phyloP scores from a whole-genome alignment of 2,329 filamentous ascomycete species.

The Ceratocystis diversiconidia region DNA sequence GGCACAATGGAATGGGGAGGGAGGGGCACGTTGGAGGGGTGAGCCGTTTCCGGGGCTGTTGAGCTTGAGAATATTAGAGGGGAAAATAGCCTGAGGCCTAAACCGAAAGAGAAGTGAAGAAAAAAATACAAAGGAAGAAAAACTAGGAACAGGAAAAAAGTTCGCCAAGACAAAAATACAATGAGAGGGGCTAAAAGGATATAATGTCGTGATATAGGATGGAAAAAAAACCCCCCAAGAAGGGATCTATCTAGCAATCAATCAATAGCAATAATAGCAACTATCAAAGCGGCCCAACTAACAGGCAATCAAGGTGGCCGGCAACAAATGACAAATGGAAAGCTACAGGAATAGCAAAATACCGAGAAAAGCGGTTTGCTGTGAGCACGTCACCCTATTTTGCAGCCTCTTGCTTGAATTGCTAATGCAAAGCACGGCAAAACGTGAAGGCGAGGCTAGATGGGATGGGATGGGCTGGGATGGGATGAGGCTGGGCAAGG shows the following conservation, averaged over 20 bases:
- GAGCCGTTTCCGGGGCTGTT: neutral
- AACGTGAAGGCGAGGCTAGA: neutral
- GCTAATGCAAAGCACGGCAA: too few species aligned
- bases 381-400: too few species aligned
- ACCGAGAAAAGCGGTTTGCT: too few species aligned
- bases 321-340: neutral
- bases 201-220: slow-evolving; percentile 7
- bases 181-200: neutral
- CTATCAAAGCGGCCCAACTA: neutral
- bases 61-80: neutral
- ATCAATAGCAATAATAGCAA: neutral
- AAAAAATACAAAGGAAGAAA: neutral
- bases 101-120: neutral
- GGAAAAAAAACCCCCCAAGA: neutral
- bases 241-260: neutral
- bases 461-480: neutral
- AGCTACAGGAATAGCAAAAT: too few species aligned
- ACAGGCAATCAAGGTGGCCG: neutral
- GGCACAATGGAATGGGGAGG: neutral
- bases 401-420: too few species aligned
- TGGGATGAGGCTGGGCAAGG: neutral
- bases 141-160: neutral
- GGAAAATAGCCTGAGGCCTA: neutral
- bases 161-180: neutral
- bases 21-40: neutral